Base-by-base conservation (phyloP, 208 protist species). In the Leishmania guyanensis region DNA sequence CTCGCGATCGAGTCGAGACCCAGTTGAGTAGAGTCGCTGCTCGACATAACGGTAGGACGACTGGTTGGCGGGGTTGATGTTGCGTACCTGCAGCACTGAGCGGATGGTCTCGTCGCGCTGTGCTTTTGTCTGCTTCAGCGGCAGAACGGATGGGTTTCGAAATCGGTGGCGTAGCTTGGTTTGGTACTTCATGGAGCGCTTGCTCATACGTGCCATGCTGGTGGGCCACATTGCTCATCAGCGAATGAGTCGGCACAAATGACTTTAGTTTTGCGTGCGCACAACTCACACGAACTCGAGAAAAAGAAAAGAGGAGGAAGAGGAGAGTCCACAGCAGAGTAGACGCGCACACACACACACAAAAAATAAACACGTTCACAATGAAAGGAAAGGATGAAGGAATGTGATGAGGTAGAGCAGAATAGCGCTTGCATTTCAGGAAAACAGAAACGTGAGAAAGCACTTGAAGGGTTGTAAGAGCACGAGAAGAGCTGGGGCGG, bases 101-200 rank as follows among this genome's bases (percentile, higher is more conserved):
- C 86, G 77, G 62, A 97, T 91, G 10, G 94, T 97, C 79, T 94
- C 89, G 39, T 88, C 83, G 26, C 94, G 93, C 87, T 96, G 92
- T 72, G 90, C 87, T 33, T 88, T 85, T 1, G 91, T 95, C 62
- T 97, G 94, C 56, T 85, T 84, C 2, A 97, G n/a, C 0, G 93
- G 88, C 29, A 97, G 22, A 14, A 89, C 81, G 4, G 90, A 86
- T 14, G 93, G 93, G 36, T 90, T 90, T 66, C 93, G 94, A 78
- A 96, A 96, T n/a, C 92, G 89, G 48, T 96, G 91, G 1, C 90
- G 87, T 43, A 96, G 86, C 83, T 95, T 96, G 2, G 93, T 91
- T 51, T 78, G 66, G 76, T 96, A 91, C 83, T 93, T 92, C 29
- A 84, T 51, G 17, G 87, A 84, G 20, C 86, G 82, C 80, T 91